These are phyloP conservation scores for Magnolia sinica DNA, from an alignment of 164 flowering plant species.

Conservation along the genomic window DNA sequence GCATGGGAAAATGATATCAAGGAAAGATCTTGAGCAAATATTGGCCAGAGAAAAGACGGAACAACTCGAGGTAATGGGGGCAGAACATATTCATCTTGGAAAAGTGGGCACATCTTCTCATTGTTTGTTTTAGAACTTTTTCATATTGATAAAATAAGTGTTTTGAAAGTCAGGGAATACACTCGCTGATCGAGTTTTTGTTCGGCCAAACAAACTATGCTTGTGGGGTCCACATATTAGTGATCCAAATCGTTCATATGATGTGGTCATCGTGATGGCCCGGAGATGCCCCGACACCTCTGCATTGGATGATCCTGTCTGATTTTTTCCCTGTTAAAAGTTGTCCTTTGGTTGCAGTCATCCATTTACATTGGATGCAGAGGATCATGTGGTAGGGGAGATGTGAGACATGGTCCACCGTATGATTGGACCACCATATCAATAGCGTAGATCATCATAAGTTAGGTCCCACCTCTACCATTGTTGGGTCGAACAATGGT, in stretches of 20 bases:
- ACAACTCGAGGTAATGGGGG: conserved; percentile 61
- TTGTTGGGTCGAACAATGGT: neutral
- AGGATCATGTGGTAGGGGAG: neutral
- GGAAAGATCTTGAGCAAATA: conserved; percentile 70
- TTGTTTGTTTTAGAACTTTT: neutral
- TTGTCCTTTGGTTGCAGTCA: neutral
- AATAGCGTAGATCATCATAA: neutral
- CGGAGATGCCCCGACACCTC: no score
- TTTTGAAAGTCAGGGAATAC: no score
- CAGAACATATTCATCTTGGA: neutral
- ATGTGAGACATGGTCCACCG: neutral
- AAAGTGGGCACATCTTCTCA: neutral
- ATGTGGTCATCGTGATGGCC: no score
- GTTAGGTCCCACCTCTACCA: neutral
- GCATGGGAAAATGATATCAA: conserved; percentile 77
- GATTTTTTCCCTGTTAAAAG: neutral
- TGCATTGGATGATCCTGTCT: neutral
- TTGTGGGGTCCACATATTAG: no score
- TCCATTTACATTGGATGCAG: neutral
- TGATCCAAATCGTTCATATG: no score
- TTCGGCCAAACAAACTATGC: no score
- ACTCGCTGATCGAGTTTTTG: neutral
- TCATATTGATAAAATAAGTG: neutral
- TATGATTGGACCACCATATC: neutral
- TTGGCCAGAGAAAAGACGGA: conserved; percentile 70